These are phyloP conservation scores for Entomortierella chlamydospora DNA, from an alignment of 192 early-diverging fungal species.

Conservation along the genomic window DNA sequence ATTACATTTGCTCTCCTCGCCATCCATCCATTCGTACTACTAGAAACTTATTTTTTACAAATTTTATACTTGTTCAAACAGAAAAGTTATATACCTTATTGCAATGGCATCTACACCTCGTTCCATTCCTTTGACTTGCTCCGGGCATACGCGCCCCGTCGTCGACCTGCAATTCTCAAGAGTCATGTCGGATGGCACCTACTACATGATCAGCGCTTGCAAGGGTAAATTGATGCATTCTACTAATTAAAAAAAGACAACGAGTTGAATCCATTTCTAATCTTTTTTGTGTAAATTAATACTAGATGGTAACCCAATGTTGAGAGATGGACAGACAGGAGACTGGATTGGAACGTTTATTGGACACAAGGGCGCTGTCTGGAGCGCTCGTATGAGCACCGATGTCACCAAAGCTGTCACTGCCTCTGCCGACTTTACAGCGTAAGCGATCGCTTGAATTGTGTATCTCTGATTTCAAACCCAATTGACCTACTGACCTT, in stretches of 20 bases:
- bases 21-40: no score
- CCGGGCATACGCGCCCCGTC: slow-evolving; percentile 91
- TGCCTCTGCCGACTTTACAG: slow-evolving; percentile 93
- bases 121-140: slow-evolving; percentile 86
- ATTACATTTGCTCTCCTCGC: no score
- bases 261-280: no score
- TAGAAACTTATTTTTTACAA: no score
- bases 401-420: slow-evolving; percentile 88
- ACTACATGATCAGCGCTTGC: slow-evolving; percentile 89
- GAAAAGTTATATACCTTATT: slow-evolving; percentile 16
- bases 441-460: slow-evolving; percentile 55
- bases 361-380: slow-evolving; percentile 94
- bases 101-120: slow-evolving; percentile 58
- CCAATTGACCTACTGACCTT: not conserved
- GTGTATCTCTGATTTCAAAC: slow-evolving; percentile 2
- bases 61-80: no score
- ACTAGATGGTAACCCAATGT: slow-evolving; percentile 85
- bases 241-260: no score
- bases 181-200: slow-evolving; percentile 75
- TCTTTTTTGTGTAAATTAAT: not conserved
- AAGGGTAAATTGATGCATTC: slow-evolving; percentile 66
- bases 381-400: slow-evolving; percentile 83
- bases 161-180: slow-evolving; percentile 88
- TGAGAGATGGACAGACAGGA: slow-evolving; percentile 88
- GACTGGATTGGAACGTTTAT: slow-evolving; percentile 94